These are phyloP conservation scores for Glycine soja DNA, from an alignment of 306 rosid species.

Conservation along the genomic window DNA sequence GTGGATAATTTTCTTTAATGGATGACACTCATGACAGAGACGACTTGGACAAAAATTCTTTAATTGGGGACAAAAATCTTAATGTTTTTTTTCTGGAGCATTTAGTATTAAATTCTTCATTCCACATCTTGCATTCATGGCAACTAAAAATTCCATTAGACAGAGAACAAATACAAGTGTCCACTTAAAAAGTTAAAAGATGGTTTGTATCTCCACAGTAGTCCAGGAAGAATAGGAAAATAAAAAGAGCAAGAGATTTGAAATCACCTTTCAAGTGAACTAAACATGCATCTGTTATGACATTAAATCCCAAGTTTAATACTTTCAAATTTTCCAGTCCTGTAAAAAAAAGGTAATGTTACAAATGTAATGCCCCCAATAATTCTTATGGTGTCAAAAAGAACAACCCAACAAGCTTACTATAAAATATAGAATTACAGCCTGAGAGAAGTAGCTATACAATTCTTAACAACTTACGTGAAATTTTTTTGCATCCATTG, in stretches of 20 bases:
- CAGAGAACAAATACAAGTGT: neutral
- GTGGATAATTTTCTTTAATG: neutral
- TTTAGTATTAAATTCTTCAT: constrained; percentile 11
- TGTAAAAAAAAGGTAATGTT: constrained; percentile 42
- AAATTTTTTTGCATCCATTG: constrained; percentile 70
- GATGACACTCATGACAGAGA: neutral
- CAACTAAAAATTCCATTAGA: neutral
- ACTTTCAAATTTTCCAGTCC: constrained; percentile 79
- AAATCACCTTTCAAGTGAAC: constrained; percentile 78
- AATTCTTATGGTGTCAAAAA: constrained; percentile 24
- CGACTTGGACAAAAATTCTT: constrained; percentile 6
- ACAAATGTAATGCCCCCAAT: neutral
- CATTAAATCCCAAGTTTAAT: constrained; percentile 81
- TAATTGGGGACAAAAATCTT: neutral
- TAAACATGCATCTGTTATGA: constrained; percentile 74
- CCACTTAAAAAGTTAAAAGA: neutral
- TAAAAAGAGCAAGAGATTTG: constrained; percentile 10
- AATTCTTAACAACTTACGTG: constrained; percentile 68
- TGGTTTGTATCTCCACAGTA: neutral
- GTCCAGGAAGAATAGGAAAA: neutral
- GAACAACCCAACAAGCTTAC: constrained; percentile 2
- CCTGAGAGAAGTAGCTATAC: constrained; percentile 9
- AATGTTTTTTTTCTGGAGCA: neutral
- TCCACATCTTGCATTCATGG: constrained; percentile 1
- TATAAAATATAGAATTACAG: constrained; percentile 25